phyloP scores from a whole-genome alignment of 495 filamentous ascomycete genomes.

The Xylaria nigripes region DNA sequence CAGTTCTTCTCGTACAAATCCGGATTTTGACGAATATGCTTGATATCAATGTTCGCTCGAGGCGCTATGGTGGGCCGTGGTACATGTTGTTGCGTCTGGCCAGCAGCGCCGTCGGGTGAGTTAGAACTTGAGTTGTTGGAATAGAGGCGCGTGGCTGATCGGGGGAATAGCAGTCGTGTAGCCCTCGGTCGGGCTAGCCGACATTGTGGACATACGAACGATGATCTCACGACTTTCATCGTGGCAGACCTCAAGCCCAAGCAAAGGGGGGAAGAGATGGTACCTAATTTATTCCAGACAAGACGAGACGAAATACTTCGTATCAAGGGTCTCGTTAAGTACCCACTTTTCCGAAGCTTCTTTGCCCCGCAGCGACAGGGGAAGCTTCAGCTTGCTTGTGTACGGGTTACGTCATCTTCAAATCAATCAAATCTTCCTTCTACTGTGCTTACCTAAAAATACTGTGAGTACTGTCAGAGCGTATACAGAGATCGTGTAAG shows the following conservation, averaged over 20 bases:
- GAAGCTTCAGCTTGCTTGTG: too few species aligned
- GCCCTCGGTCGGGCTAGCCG: slow-evolving; percentile 13
- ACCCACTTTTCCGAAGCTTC: too few species aligned
- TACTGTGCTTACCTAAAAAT: too few species aligned
- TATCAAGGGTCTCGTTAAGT: too few species aligned
- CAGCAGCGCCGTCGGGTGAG: neutral
- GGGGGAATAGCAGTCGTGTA: slow-evolving; percentile 2
- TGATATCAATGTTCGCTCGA: slow-evolving; percentile 71
- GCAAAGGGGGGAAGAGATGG: neutral
- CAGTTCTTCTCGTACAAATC: slow-evolving; percentile 76
- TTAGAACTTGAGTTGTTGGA: slow-evolving; percentile 5
- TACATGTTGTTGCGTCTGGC: neutral
- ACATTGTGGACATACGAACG: slow-evolving; percentile 18
- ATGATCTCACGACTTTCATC: slow-evolving; percentile 14
- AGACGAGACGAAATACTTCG: neutral
- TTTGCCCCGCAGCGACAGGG: too few species aligned
- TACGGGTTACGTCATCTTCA: too few species aligned
- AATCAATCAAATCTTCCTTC: too few species aligned
- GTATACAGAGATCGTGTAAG: too few species aligned
- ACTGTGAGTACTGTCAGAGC: too few species aligned
- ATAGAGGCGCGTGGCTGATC: slow-evolving; percentile 12
- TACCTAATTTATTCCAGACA: neutral
- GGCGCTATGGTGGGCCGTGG: slow-evolving; percentile 64
- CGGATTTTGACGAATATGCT: slow-evolving; percentile 77
- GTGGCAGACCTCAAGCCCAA: neutral